These are phyloP conservation scores for Eucalyptus regnans DNA, from an alignment of 345 rosid genomes.

Conservation along the genomic window DNA sequence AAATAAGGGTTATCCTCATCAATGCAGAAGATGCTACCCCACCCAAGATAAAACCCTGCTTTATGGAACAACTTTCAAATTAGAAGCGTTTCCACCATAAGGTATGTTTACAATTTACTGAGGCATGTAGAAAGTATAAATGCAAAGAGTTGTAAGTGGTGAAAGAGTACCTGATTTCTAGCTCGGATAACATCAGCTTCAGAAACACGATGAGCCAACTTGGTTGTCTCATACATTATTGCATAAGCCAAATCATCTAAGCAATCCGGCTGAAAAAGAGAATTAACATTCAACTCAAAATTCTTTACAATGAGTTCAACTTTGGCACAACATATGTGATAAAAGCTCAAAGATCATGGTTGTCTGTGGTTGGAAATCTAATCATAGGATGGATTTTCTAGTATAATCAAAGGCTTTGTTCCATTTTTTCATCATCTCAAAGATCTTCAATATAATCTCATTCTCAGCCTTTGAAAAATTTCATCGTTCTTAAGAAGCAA, in stretches of 20 bases:
- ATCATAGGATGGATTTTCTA: background rate
- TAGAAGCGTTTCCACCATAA: background rate
- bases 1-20: background rate
- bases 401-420: background rate
- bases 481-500: background rate
- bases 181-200: slow-evolving; percentile 97
- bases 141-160: background rate
- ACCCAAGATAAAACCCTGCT: background rate
- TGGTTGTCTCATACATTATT: slow-evolving; percentile 81
- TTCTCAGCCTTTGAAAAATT: background rate
- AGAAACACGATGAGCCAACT: slow-evolving; percentile 82
- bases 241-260: slow-evolving; percentile 93
- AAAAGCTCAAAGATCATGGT: background rate
- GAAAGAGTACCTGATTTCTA: slow-evolving; percentile 67
- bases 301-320: background rate
- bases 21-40: background rate
- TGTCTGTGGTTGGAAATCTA: background rate
- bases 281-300: background rate
- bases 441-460: background rate
- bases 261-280: slow-evolving; percentile 52
- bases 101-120: background rate
- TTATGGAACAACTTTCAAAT: background rate
- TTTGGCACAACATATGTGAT: background rate
- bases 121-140: background rate
- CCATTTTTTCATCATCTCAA: background rate